A percentile compares a stretch with the other conserved stretches of the same genome.
Evolutionary conservation across 176 grass and related monocot species (phyloP).

Genomic region (Rhynchospora tenuis): DNA sequence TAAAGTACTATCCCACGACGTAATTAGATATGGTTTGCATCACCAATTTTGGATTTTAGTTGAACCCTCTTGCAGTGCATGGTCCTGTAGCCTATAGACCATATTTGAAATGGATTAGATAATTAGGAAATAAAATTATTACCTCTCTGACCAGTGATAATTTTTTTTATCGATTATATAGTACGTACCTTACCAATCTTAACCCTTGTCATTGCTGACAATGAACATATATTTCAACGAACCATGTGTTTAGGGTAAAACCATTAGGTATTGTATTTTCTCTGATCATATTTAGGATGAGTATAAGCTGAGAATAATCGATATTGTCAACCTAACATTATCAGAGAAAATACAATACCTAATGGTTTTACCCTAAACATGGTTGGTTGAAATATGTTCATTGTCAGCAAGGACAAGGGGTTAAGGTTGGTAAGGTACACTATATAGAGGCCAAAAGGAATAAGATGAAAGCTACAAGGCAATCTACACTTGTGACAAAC

Average conservation of each 20-base stretch:
- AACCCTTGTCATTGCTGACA: slow-evolving; percentile 10
- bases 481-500: slow-evolving; percentile 20
- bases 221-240: background rate
- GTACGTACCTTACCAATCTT: background rate
- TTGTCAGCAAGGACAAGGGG: slow-evolving; percentile 3
- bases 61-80: background rate
- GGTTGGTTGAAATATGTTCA: background rate
- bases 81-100: background rate
- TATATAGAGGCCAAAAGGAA: slow-evolving; percentile 2
- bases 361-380: background rate
- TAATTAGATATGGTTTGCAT: background rate
- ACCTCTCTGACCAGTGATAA: no score
- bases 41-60: background rate
- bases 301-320: no score
- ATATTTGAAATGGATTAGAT: no score
- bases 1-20: background rate
- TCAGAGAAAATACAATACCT: background rate
- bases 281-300: background rate
- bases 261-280: background rate
- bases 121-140: no score
- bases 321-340: no score
- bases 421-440: background rate
- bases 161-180: no score
- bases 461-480: slow-evolving; percentile 25
- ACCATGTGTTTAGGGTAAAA: background rate